Percentiles rank a stretch among this genome's conserved stretches.
phyloP scores from a whole-genome alignment of 805 yeast genomes.

The Starmerella sp. region DNA sequence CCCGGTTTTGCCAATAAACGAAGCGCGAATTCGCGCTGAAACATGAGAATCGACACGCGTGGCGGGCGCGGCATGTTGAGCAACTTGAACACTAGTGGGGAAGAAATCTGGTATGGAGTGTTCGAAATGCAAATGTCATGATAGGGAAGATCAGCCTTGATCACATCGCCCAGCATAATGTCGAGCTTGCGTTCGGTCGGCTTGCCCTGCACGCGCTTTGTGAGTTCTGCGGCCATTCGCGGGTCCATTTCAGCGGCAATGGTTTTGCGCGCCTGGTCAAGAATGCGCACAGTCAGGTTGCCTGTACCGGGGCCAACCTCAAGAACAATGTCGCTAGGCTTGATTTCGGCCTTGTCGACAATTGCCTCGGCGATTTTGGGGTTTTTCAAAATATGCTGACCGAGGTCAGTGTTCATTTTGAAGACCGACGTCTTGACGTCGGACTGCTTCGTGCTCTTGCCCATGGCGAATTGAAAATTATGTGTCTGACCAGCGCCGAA shows the following conservation, averaged over 20 bases:
- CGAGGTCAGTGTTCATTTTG: conserved; percentile 92
- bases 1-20: conserved; percentile 93
- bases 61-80: conserved; percentile 90
- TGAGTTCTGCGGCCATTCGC: conserved; percentile 97
- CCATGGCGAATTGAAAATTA: conserved; percentile 21
- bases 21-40: conserved; percentile 93
- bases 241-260: conserved; percentile 98
- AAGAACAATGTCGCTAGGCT: conserved; percentile 82
- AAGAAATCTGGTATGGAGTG: conserved; percentile 95
- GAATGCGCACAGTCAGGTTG: conserved; percentile 81
- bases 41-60: conserved; percentile 88
- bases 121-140: conserved; percentile 94
- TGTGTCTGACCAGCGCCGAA: neutral
- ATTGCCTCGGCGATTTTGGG: conserved; percentile 97
- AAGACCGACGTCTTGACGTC: conserved; percentile 44
- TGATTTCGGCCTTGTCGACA: conserved; percentile 88
- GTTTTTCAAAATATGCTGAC: conserved; percentile 93
- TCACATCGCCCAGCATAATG: conserved; percentile 86
- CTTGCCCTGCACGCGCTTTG: conserved; percentile 96
- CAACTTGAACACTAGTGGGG: conserved; percentile 88
- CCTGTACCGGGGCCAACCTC: conserved; percentile 99
- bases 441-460: conserved; percentile 24
- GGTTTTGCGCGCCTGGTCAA: conserved; percentile 89
- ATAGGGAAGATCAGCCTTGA: conserved; percentile 89
- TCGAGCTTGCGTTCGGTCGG: conserved; percentile 85